Evolutionary conservation across 2,329 filamentous ascomycete species (phyloP).

Genomic region (Neoascochyta sp.): DNA sequence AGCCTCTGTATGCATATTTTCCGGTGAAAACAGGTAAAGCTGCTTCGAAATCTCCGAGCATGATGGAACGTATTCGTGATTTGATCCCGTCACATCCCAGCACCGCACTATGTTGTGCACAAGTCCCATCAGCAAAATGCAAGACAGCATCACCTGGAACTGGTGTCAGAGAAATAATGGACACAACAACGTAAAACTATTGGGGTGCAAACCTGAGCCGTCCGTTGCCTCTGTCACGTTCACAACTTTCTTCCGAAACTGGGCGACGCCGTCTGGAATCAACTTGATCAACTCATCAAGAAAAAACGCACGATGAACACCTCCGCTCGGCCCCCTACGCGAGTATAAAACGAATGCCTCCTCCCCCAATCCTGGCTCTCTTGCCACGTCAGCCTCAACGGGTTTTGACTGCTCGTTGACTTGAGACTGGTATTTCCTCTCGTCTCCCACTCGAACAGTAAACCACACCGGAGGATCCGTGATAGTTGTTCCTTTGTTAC

Average conservation of each 20-base stretch:
- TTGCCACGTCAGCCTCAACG: conserved; percentile 6
- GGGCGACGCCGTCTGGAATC: conserved; percentile 42
- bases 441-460: conserved; percentile 20
- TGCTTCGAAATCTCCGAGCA: conserved; percentile 48
- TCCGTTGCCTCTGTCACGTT: conserved; percentile 22
- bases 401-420: no score
- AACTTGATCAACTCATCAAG: conserved; percentile 49
- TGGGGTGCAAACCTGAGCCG: conserved; percentile 19
- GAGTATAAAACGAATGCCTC: conserved; percentile 23
- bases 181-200: neutral
- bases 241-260: conserved; percentile 41
- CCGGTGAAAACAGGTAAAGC: conserved; percentile 50
- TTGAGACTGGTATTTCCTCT: no score
- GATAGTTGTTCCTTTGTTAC: conserved; percentile 7
- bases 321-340: conserved; percentile 24
- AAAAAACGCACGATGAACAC: conserved; percentile 49
- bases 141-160: conserved; percentile 23
- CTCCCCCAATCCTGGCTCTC: conserved; percentile 12
- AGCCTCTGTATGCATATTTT: conserved; percentile 60
- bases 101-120: conserved; percentile 46
- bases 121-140: conserved; percentile 46
- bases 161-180: neutral
- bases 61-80: conserved; percentile 50
- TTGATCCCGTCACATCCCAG: conserved; percentile 65
- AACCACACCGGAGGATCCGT: conserved; percentile 21